These are phyloP conservation scores for Sporopachydermia cereana DNA, from an alignment of 1,139 yeast genomes.

Conservation along the genomic window DNA sequence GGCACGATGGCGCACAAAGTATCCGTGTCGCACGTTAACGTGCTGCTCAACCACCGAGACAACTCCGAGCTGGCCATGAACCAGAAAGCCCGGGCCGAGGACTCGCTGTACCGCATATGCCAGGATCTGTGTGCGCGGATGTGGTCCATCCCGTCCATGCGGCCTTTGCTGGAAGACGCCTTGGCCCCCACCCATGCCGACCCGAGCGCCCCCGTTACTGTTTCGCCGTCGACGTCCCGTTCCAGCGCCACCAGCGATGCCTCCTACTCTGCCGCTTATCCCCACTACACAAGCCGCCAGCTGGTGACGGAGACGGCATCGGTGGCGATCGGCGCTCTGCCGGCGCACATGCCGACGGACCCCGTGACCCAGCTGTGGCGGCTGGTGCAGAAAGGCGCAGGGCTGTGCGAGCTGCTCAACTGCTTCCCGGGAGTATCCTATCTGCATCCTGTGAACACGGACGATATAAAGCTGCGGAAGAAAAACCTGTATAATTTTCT, in stretches of 20 bases:
- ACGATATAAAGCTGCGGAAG: conserved; percentile 76
- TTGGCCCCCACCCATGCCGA: conserved; percentile 9
- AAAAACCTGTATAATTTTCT: conserved; percentile 85
- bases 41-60: conserved; percentile 26
- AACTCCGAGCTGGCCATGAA: conserved; percentile 39
- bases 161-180: neutral
- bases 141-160: conserved; percentile 36
- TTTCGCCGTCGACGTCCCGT: conserved; percentile 12
- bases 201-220: conserved; percentile 13
- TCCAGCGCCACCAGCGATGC: conserved; percentile 16
- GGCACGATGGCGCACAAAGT: neutral
- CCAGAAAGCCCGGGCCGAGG: conserved; percentile 50
- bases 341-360: conserved; percentile 32
- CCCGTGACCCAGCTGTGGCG: conserved; percentile 91
- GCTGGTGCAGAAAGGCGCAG: conserved; percentile 84
- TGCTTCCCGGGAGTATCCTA: conserved; percentile 26
- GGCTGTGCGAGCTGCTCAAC: conserved; percentile 78
- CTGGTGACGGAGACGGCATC: conserved; percentile 13
- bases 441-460: conserved; percentile 46
- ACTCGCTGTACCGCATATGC: conserved; percentile 70
- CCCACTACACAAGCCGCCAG: conserved; percentile 10
- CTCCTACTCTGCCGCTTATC: conserved; percentile 17
- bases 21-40: conserved; percentile 1
- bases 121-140: conserved; percentile 45
- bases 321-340: conserved; percentile 18